Evolutionary conservation across 148 eudicot genomes (phyloP).

Genomic region (Nyssa sinensis): DNA sequence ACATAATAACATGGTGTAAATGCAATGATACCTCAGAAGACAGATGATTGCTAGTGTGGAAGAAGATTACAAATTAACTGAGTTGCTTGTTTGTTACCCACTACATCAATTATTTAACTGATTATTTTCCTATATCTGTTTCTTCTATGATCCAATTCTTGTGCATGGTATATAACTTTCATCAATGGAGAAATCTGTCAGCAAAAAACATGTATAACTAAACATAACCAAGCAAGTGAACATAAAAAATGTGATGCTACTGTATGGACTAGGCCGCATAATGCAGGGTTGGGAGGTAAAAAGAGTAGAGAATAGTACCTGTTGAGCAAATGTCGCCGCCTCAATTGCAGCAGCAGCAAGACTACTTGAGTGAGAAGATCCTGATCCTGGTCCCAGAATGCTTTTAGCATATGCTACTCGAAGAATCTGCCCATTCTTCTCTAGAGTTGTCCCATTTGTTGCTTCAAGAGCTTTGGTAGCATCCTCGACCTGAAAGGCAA

Average conservation of each 20-base stretch:
- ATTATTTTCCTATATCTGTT: background rate
- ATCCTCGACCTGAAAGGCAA: conserved; percentile 71
- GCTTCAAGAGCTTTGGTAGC: conserved; percentile 92
- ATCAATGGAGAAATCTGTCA: too few species aligned
- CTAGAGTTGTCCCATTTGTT: conserved; percentile 83
- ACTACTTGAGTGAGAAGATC: conserved; percentile 81
- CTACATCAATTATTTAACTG: too few species aligned
- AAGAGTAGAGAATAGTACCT: conserved; percentile 37
- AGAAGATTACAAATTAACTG: too few species aligned
- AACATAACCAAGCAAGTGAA: background rate
- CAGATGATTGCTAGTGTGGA: too few species aligned
- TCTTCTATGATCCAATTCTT: background rate
- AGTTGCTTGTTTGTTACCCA: background rate
- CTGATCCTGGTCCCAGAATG: conserved; percentile 79
- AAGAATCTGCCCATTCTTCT: conserved; percentile 89
- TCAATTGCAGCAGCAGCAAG: conserved; percentile 99
- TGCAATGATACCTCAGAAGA: too few species aligned
- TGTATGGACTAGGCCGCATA: background rate
- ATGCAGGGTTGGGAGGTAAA: background rate
- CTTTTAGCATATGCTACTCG: conserved; percentile 98
- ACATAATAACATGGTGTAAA: too few species aligned
- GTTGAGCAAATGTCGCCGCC: conserved; percentile 98
- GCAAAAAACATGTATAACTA: too few species aligned
- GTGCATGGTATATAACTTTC: background rate
- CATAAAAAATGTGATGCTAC: background rate